Percentiles rank a stretch among this genome's conserved stretches.
phyloP scores from a whole-genome alignment of 1,284 basidiomycete genomes.

The Pyrrhoderma noxium region DNA sequence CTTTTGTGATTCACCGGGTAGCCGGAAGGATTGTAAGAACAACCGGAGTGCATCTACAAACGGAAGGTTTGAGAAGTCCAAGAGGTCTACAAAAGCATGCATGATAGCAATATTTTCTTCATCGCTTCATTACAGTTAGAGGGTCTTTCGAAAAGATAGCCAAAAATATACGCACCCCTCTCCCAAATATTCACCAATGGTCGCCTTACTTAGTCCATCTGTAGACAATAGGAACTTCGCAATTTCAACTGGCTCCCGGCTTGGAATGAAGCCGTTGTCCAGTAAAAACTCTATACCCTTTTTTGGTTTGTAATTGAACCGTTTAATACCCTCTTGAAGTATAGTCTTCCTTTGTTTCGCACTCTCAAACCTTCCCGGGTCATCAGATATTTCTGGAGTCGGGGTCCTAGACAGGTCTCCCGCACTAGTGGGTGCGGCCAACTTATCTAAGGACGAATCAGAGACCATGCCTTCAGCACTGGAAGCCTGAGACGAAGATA shows the following conservation, averaged over 20 bases:
- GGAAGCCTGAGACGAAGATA: conserved; percentile 43
- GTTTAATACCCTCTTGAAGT: conserved; percentile 90
- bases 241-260: conserved; percentile 70
- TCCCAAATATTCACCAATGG: conserved; percentile 97
- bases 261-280: conserved; percentile 84
- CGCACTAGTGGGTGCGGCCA: conserved; percentile 32
- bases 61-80: conserved; percentile 74
- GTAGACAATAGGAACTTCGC: conserved; percentile 84
- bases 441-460: conserved; percentile 46
- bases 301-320: conserved; percentile 99
- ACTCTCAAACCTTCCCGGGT: conserved; percentile 90
- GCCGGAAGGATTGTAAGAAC: conserved; percentile 89
- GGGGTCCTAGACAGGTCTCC: conserved; percentile 54
- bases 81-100: conserved; percentile 91
- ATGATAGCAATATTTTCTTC: conserved; percentile 84
- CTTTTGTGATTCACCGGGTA: conserved; percentile 94
- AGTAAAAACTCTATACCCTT: conserved; percentile 86
- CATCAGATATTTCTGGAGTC: conserved; percentile 78
- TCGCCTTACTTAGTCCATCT: conserved; percentile 91
- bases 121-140: conserved; percentile 45
- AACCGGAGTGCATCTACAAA: conserved; percentile 86
- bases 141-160: conserved; percentile 10
- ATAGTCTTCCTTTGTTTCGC: conserved; percentile 98
- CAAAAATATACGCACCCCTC: conserved; percentile 63
- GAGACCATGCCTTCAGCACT: conserved; percentile 44